Conservation (phyloP, 2,329 filamentous ascomycete genomes). For the Cercospora brassicicola region DNA sequence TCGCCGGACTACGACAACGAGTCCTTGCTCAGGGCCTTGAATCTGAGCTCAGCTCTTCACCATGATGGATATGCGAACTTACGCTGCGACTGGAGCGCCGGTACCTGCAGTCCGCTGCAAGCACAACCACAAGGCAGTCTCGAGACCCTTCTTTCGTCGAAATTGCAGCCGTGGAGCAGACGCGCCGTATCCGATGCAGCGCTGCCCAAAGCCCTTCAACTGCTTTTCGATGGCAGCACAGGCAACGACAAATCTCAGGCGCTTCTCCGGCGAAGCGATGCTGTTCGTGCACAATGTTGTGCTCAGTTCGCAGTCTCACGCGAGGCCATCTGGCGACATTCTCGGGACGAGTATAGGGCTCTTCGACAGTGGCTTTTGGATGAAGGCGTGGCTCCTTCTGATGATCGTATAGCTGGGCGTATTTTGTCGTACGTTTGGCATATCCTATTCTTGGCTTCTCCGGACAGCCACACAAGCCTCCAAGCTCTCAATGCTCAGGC, state of each 20-base stretch:
- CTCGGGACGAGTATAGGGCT: slow-evolving; percentile 52
- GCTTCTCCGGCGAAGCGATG: slow-evolving; percentile 44
- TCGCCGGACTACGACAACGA: slow-evolving; percentile 48
- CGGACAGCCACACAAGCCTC: slow-evolving; percentile 36
- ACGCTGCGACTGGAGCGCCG: slow-evolving; percentile 53
- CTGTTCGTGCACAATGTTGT: slow-evolving; percentile 47
- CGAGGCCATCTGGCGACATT: slow-evolving; percentile 51
- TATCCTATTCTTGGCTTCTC: slow-evolving; percentile 46
- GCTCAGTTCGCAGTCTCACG: slow-evolving; percentile 57
- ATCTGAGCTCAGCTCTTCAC: slow-evolving; percentile 44
- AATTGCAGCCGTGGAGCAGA: slow-evolving; percentile 46
- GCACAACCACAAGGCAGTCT: slow-evolving; percentile 42
- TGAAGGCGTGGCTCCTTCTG: slow-evolving; percentile 39
- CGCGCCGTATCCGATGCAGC: slow-evolving; percentile 33
- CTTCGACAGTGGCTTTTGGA: slow-evolving; percentile 57
- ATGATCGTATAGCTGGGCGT: slow-evolving; percentile 46
- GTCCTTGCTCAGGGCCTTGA: slow-evolving; percentile 42
- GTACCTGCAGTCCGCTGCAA: slow-evolving; percentile 42
- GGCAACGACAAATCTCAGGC: slow-evolving; percentile 29
- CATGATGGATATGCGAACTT: slow-evolving; percentile 51
- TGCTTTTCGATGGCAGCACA: slow-evolving; percentile 33
- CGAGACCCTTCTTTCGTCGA: slow-evolving; percentile 43
- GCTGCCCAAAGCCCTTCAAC: slow-evolving; percentile 22
- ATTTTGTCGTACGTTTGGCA: slow-evolving; percentile 54
- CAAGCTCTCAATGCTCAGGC: slow-evolving; percentile 42